phyloP scores from a whole-genome alignment of 345 rosid genomes.

The Populus davidiana region DNA sequence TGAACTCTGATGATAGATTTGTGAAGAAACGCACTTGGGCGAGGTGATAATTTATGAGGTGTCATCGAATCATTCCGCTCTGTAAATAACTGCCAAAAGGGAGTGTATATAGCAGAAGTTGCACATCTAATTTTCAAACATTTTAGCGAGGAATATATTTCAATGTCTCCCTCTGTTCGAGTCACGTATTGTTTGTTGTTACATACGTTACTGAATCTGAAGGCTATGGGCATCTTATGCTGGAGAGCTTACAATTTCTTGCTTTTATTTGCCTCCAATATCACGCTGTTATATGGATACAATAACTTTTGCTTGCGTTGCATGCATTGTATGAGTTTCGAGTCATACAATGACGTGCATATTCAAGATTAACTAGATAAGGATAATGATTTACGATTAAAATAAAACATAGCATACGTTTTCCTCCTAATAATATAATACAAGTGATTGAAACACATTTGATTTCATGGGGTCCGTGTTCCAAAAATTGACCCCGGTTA shows the following conservation, averaged over 20 bases:
- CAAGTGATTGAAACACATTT: slow-evolving; percentile 25
- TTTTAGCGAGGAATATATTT: no score
- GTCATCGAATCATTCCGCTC: neutral
- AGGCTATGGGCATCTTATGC: neutral
- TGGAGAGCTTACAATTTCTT: neutral
- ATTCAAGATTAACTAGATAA: neutral
- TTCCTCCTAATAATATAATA: slow-evolving; percentile 20
- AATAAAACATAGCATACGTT: neutral
- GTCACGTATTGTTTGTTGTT: no score
- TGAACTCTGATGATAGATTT: slow-evolving; percentile 19
- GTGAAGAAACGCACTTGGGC: neutral
- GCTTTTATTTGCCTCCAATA: neutral
- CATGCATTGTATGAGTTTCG: neutral
- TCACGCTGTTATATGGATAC: neutral
- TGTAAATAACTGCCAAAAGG: neutral
- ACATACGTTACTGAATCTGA: neutral
- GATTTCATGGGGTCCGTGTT: slow-evolving; percentile 1
- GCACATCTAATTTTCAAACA: neutral
- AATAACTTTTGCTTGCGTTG: neutral
- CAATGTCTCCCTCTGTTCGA: no score
- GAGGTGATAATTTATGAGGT: no score
- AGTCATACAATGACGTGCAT: neutral
- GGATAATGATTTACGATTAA: no score
- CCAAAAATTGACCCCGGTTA: slow-evolving; percentile 19
- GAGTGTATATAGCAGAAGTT: neutral